Evolutionary conservation across 2,329 filamentous ascomycete species (phyloP), one percentile per base, ranked within the genome.

Genomic region (Endoconidiophora laricicola): DNA sequence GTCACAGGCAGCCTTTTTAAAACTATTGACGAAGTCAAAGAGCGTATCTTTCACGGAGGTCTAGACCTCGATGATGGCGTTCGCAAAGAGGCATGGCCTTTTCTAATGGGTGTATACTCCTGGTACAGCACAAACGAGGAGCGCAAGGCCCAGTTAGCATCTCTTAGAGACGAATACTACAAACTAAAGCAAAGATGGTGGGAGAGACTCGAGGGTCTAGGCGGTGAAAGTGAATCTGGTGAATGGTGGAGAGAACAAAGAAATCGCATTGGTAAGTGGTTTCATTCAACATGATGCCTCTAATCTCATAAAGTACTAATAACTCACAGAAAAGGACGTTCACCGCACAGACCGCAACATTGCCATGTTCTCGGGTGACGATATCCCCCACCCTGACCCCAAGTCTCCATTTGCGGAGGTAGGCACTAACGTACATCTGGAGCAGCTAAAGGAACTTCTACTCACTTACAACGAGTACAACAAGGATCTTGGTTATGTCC

Each of bases 361-460:
- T 26, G 83, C 86, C n/a, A 83, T 98, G 39, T 98, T 98, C 62
- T 82, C 86, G 6, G 91, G 91, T 54, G 91, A 98, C 65, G 91
- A 96, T 60, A 93, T 87, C 39, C 90, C 91, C 6, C 91, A 98
- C 61, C 93, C 91, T 0, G 91, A 98, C 59, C 91, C 91, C 0
- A 85, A 90, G 54, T 96, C 90, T 0, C 90, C 91, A 0, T 98
- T 96, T 63, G 86, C 90, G 10, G 84, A 88, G 42, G 77, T 81
- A 3, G 91, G 91, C 55, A 98, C 91, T 44, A 98, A 98, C 59
- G 88, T 95, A 4, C 91, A 98, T 64, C 75, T 98, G 55, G 91
- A 98, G 65, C 91, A 98, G 68, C 85, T 98, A 78, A 98, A 98
- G 67, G 91, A 98, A 62, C 94, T 98, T 85, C 79, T 98, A 0